Evolutionary conservation across 2,329 filamentous ascomycete genomes (phyloP), one percentile per base, ranked within the genome.

Genomic region (Trichoderma koningiopsis): DNA sequence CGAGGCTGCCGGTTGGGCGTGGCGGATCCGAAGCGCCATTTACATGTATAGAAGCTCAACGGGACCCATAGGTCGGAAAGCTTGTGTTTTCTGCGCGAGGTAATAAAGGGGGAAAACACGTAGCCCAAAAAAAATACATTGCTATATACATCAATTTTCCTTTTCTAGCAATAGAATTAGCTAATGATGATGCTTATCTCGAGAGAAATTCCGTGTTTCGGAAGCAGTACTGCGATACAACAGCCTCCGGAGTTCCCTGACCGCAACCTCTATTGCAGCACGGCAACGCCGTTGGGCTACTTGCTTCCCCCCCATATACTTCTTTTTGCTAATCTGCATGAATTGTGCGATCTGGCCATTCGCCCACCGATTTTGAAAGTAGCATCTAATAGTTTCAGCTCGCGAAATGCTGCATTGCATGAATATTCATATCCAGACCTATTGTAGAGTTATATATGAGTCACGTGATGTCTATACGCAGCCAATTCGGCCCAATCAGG

Each of bases 1-100:
- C 68, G 68, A 70, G 62, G 37, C 62, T 58, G 68, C 68, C 68
- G 68, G 68, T 35, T 70, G 55, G 68, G 27, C 27, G 24, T 60
- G 52, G 49, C 67, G 59, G 67, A 29, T 22, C 58, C 40, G 40
- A 67, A 67, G 64, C 55, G 64, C 64, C 55, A 67, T 67, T 59
- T 52, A 55, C 14, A 33, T 40, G 56, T 27, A 52, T 24, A 47
- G 24, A 35, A 57, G 11, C 22, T 55, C 5, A 55, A 31, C 52
- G 27, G 22, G 22, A 27, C 24, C 52, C 22, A 24, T 27, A 29
- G 14, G 33, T 35, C 10, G 11, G 47, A 49, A 24, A 24, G 47
- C 22, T 13, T 49, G 22, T 49, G 7, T 49, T 49, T 49, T 22
- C 27, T 49, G 3, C 5, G 19, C 6, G 24, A 53, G 6, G 19